These are phyloP conservation scores for Thelonectria rubi DNA, from an alignment of 2,329 filamentous ascomycete genomes.

Conservation along the genomic window DNA sequence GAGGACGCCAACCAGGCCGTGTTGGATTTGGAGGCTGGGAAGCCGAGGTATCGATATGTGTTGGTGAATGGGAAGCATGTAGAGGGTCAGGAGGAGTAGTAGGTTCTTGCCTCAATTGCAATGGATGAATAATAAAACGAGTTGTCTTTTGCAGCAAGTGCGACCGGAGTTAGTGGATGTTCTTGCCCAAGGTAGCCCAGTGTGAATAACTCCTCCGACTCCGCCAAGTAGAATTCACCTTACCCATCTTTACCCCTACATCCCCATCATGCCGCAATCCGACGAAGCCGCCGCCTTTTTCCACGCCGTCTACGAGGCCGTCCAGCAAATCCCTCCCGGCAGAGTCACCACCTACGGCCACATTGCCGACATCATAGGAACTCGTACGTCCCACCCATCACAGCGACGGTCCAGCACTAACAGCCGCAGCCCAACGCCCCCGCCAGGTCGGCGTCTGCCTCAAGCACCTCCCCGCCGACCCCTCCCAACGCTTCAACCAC, in stretches of 20 bases:
- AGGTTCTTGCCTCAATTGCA: not conserved
- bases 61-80: constrained; percentile 52
- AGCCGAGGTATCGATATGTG: constrained; percentile 59
- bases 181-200: too few species aligned
- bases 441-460: constrained; percentile 91
- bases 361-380: constrained; percentile 76
- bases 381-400: constrained; percentile 62
- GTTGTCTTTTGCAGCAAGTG: too few species aligned
- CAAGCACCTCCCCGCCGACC: constrained; percentile 77
- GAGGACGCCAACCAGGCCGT: constrained; percentile 63
- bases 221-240: not conserved
- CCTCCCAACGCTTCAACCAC: constrained; percentile 68
- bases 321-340: constrained; percentile 85
- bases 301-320: constrained; percentile 79
- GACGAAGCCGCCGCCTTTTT: constrained; percentile 82
- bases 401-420: not conserved
- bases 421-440: constrained; percentile 68
- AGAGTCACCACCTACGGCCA: constrained; percentile 90
- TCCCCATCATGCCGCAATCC: constrained; percentile 68
- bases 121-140: too few species aligned
- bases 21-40: constrained; percentile 63
- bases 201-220: not conserved
- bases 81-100: constrained; percentile 3
- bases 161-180: too few species aligned
- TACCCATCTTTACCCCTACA: not conserved